Evolutionary conservation across 345 rosid species (phyloP).

Genomic region (Reutealis trisperma): DNA sequence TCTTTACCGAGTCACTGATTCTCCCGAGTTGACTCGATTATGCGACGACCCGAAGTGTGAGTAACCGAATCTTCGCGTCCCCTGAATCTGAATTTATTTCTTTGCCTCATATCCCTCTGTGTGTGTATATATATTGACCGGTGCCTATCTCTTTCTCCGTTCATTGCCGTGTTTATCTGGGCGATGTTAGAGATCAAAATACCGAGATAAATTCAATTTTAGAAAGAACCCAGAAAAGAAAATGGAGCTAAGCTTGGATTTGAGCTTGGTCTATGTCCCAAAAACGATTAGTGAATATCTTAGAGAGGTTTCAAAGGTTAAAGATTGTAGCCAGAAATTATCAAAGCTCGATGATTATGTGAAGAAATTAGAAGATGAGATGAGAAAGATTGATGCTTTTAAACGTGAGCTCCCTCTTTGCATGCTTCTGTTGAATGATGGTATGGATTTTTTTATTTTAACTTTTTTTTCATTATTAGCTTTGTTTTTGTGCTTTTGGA

Average conservation of each 20-base stretch:
- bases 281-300: conserved; percentile 53
- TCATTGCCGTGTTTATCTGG: conserved; percentile 31
- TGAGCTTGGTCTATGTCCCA: conserved; percentile 48
- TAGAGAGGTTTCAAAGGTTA: conserved; percentile 43
- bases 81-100: conserved; percentile 33
- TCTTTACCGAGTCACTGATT: neutral
- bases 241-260: conserved; percentile 71
- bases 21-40: conserved; percentile 28
- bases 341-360: conserved; percentile 53
- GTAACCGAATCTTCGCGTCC: conserved; percentile 46
- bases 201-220: neutral
- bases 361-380: conserved; percentile 60
- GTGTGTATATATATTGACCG: conserved; percentile 4
- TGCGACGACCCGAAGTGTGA: conserved; percentile 39
- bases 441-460: conserved; percentile 26
- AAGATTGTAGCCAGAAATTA: conserved; percentile 37
- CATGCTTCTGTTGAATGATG: conserved; percentile 69
- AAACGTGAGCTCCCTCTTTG: conserved; percentile 77
- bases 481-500: conserved; percentile 2
- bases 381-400: conserved; percentile 67
- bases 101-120: neutral
- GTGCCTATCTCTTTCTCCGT: neutral
- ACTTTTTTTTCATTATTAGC: neutral
- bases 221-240: neutral
- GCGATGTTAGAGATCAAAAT: conserved; percentile 18